Evolutionary conservation across 78 protist species (phyloP), one percentile per base, ranked within the genome.

Genomic region (Parvularia atlantis): DNA sequence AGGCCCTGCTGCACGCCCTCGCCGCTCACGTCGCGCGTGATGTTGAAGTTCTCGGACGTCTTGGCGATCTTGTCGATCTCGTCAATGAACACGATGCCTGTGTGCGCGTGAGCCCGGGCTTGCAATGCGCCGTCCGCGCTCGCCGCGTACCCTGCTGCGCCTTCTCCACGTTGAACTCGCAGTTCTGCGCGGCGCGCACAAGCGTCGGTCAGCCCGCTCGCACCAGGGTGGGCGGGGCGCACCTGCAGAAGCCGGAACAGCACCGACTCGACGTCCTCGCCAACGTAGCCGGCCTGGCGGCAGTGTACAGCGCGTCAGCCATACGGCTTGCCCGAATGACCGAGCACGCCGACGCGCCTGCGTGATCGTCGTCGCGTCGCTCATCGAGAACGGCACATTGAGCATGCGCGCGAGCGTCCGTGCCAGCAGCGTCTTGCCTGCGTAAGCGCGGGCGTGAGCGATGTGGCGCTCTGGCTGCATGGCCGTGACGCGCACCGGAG

Each of bases 1-100:
- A 62, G 46, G 26, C 70, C 76, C 67, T 80, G 84, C 75, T 81
- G 86, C 56, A 81, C 86, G 30, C 82, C 86, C 78, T 81, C 86
- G 54, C 86, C 86, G 28, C 56, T 4, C 39, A 81, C 86, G 61
- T 81, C 86, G 26, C 77, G 35, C 6, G 70, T 53, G 31, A 24
- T 37, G 6, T 40, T 14, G 24, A 26, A 36, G 40, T 46, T 61
- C 7, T 9, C 53, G 22, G 62, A 30, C 26, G 37, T 7, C 20
- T 60, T 50, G 36, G 71, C 78, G 44, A 81, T 46, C 80, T 81
- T 81, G 86, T 81, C 86, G 26, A 81, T 46, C 71, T 81, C 81
- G 57, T 81, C 86, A 5, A 81, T 6, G 61, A 63, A 75, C 35
- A 81, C 78, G 39, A 81, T 75, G 26, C 46, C 46, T 41, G 46